Conservation (phyloP, 2,329 filamentous ascomycete species). For the Paracoccidioides brasiliensis region DNA sequence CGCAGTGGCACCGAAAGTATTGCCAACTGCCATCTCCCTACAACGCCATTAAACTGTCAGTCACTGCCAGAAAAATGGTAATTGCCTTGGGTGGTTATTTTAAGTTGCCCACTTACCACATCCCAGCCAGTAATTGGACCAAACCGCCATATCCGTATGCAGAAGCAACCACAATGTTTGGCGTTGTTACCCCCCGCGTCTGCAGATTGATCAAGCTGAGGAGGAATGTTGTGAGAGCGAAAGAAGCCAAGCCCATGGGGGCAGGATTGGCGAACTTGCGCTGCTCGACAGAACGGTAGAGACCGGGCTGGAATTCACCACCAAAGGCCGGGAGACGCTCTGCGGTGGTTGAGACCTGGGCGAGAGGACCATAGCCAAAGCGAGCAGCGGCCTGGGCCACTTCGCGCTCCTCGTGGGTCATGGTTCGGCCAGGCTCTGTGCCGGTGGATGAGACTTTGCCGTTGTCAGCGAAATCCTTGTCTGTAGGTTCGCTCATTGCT, state of each 20-base stretch:
- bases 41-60: background rate
- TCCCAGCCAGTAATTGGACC: slow-evolving; percentile 67
- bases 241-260: slow-evolving; percentile 62
- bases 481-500: background rate
- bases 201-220: slow-evolving; percentile 62
- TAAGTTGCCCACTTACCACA: slow-evolving; percentile 52
- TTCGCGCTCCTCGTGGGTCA: slow-evolving; percentile 34
- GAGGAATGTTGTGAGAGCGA: slow-evolving; percentile 73
- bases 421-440: slow-evolving; percentile 10
- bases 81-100: background rate
- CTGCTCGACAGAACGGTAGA: slow-evolving; percentile 48
- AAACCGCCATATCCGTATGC: slow-evolving; percentile 67
- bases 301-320: slow-evolving; percentile 60
- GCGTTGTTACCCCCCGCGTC: slow-evolving; percentile 44
- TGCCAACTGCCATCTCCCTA: slow-evolving; percentile 78
- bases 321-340: slow-evolving; percentile 50
- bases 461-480: slow-evolving; percentile 1
- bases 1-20: slow-evolving; percentile 74
- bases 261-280: slow-evolving; percentile 70
- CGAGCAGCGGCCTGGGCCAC: slow-evolving; percentile 33
- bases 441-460: background rate
- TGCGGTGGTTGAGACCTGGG: slow-evolving; percentile 35
- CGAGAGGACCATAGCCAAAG: slow-evolving; percentile 40
- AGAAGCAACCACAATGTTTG: slow-evolving; percentile 55
- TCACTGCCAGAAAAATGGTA: background rate